Evolutionary conservation across 2,329 filamentous ascomycete species (phyloP).

Genomic region (Helotiales sp.): DNA sequence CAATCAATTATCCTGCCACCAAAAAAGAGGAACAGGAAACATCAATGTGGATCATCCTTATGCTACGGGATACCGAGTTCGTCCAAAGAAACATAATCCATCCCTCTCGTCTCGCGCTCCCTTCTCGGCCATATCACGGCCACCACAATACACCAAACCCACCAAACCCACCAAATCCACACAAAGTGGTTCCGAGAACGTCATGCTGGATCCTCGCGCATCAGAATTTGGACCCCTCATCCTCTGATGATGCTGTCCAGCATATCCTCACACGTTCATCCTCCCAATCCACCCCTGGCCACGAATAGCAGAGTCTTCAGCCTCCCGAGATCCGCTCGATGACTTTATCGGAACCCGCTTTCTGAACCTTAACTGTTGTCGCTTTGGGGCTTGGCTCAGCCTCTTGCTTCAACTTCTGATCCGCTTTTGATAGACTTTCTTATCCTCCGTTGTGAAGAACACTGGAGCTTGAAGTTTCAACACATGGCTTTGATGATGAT

Average conservation of each 20-base stretch:
- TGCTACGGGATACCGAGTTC: neutral
- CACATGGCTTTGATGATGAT: conserved; percentile 12
- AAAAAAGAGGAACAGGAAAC: conserved; percentile 23
- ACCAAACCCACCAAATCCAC: conserved; percentile 10
- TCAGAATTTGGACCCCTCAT: neutral
- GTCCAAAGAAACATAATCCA: neutral
- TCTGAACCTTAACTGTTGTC: conserved; percentile 1
- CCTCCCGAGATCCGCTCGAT: conserved; percentile 26
- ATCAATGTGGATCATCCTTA: conserved; percentile 24
- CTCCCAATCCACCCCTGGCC: conserved; percentile 1
- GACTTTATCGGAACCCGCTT: conserved; percentile 29
- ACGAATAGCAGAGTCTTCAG: conserved; percentile 12
- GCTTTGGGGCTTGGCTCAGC: conserved; percentile 24
- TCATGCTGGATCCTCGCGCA: conserved; percentile 27
- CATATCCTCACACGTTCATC: conserved; percentile 4
- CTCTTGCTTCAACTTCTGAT: conserved; percentile 23
- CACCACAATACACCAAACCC: neutral
- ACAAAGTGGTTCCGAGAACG: conserved; percentile 25
- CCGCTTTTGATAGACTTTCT: conserved; percentile 40
- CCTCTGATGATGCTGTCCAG: neutral
- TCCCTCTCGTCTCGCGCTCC: neutral
- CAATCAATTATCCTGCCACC: neutral
- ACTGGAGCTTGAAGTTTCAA: conserved; percentile 36
- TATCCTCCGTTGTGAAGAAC: conserved; percentile 28
- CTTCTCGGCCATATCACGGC: conserved; percentile 29